These are phyloP conservation scores for Laburnicola sp. DNA, from an alignment of 2,329 filamentous ascomycete genomes.

Conservation along the genomic window DNA sequence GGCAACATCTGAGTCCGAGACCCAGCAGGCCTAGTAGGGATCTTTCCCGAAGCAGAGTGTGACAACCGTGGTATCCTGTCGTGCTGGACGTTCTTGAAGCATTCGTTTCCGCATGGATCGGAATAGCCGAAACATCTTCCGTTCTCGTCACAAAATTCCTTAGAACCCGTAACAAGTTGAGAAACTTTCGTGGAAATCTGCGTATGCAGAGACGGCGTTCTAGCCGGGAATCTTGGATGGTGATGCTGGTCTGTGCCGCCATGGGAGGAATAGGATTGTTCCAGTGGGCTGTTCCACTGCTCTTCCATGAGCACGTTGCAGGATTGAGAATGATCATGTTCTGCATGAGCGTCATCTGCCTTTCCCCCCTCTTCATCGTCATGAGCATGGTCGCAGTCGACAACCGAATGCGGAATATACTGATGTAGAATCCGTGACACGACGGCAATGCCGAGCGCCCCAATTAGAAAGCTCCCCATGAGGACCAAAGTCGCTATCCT, in stretches of 20 bases:
- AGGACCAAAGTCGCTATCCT: constrained; percentile 69
- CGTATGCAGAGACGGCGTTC: constrained; percentile 47
- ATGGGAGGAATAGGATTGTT: constrained; percentile 20
- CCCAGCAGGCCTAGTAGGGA: constrained; percentile 19
- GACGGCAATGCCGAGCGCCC: constrained; percentile 75
- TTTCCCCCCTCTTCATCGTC: constrained; percentile 55
- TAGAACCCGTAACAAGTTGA: constrained; percentile 54
- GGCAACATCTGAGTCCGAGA: constrained; percentile 29
- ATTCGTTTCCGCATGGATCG: constrained; percentile 64
- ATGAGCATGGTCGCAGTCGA: constrained; percentile 78
- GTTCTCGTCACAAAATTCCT: constrained; percentile 58
- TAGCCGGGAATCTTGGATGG: constrained; percentile 10
- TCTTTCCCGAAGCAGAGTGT: constrained; percentile 13
- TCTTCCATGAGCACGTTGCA: constrained; percentile 23
- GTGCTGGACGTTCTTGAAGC: constrained; percentile 56
- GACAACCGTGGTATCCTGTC: constrained; percentile 37
- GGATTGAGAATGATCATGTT: constrained; percentile 9
- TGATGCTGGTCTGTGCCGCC: constrained; percentile 21
- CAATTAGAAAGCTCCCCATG: constrained; percentile 69
- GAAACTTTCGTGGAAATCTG: constrained; percentile 51
- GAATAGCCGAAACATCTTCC: constrained; percentile 65
- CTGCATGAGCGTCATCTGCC: constrained; percentile 24
- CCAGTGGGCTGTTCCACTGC: constrained; percentile 14
- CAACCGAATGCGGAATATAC: constrained; percentile 75
- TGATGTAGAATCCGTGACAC: constrained; percentile 73